These are phyloP conservation scores for Stagonosporopsis rhizophila DNA, from an alignment of 2,329 filamentous ascomycete genomes.

Conservation along the genomic window DNA sequence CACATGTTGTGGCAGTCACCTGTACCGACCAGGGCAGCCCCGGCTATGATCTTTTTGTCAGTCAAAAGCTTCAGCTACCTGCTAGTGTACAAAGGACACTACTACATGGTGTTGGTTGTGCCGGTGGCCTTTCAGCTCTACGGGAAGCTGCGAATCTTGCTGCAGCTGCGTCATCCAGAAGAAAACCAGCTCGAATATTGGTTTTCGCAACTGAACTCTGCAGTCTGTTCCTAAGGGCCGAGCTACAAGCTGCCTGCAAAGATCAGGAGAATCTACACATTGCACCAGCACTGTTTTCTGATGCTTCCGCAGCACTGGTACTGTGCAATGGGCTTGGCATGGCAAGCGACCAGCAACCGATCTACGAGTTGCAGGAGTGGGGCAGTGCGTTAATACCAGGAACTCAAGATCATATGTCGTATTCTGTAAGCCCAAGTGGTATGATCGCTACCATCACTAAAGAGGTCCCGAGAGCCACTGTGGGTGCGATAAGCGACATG, in stretches of 20 bases:
- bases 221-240: slow-evolving; percentile 65
- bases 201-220: slow-evolving; percentile 68
- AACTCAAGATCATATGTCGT: slow-evolving; percentile 68
- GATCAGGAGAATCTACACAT: slow-evolving; percentile 64
- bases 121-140: slow-evolving; percentile 47
- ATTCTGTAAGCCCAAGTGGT: slow-evolving; percentile 69
- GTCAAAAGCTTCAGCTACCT: slow-evolving; percentile 39
- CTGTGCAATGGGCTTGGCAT: slow-evolving; percentile 69
- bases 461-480: slow-evolving; percentile 27
- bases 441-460: slow-evolving; percentile 34
- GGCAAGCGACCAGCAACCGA: slow-evolving; percentile 36
- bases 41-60: slow-evolving; percentile 49
- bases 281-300: slow-evolving; percentile 71
- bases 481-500: slow-evolving; percentile 35
- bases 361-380: slow-evolving; percentile 71
- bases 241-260: slow-evolving; percentile 66
- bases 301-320: slow-evolving; percentile 71
- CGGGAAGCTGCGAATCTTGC: slow-evolving; percentile 68
- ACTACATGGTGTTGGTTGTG: slow-evolving; percentile 50
- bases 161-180: slow-evolving; percentile 65
- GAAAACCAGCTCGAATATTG: slow-evolving; percentile 67
- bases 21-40: slow-evolving; percentile 50
- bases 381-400: slow-evolving; percentile 68
- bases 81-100: slow-evolving; percentile 44
- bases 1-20: slow-evolving; percentile 50